These are phyloP conservation scores for Phlebopus sp. DNA, from an alignment of 1,284 basidiomycete species.

Conservation along the genomic window DNA sequence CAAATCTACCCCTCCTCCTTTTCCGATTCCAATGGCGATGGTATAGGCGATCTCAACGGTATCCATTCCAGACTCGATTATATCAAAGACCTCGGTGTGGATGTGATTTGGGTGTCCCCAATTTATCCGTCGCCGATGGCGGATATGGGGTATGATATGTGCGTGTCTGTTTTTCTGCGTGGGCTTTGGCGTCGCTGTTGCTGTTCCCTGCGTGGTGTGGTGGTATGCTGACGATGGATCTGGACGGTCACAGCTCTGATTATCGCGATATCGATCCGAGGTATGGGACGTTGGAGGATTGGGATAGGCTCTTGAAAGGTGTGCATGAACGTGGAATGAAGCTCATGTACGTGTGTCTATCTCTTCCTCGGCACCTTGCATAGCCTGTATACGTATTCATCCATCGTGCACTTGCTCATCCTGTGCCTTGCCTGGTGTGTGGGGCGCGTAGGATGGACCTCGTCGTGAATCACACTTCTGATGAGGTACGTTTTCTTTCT, in stretches of 20 bases:
- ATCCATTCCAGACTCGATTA: constrained; percentile 69
- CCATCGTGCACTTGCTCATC: constrained; percentile 4
- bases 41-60: constrained; percentile 72
- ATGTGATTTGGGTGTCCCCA: constrained; percentile 74
- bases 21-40: constrained; percentile 72
- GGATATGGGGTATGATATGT: constrained; percentile 79
- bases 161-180: constrained; percentile 12
- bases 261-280: constrained; percentile 70
- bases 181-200: not conserved
- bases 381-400: constrained; percentile 5
- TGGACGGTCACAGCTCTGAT: constrained; percentile 60
- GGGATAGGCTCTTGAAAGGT: constrained; percentile 60
- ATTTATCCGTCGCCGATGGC: constrained; percentile 69
- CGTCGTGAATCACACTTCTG: constrained; percentile 79
- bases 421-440: too few species aligned
- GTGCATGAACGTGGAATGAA: constrained; percentile 69
- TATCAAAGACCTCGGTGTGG: constrained; percentile 66
- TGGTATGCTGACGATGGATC: too few species aligned
- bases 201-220: not conserved
- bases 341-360: constrained; percentile 47
- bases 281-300: constrained; percentile 74
- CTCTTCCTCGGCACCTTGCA: too few species aligned
- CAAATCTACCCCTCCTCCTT: constrained; percentile 80
- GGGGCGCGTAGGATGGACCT: constrained; percentile 59
- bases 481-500: constrained; percentile 45